A percentile compares a stretch with the other conserved stretches of the same genome.
These are phyloP conservation scores for Pseudogymnoascus sp. DNA, from an alignment of 2,329 filamentous ascomycete genomes.

Conservation along the genomic window DNA sequence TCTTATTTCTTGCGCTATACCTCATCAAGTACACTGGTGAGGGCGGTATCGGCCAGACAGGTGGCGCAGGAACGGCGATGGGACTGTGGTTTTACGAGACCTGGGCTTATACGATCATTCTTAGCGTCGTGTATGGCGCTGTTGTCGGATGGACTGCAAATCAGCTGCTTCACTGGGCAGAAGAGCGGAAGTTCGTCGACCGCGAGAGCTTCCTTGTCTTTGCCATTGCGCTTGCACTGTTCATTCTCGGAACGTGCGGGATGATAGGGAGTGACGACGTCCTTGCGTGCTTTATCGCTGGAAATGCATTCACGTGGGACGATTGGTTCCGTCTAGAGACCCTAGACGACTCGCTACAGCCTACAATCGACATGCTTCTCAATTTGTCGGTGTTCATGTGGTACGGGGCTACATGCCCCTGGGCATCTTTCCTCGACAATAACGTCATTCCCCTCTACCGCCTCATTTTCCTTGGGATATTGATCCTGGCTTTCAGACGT, in stretches of 20 bases:
- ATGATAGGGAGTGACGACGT: constrained; percentile 79
- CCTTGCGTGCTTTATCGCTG: constrained; percentile 81
- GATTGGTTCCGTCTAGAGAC: constrained; percentile 87
- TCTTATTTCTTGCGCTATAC: constrained; percentile 74
- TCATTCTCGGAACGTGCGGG: constrained; percentile 79
- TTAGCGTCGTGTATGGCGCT: constrained; percentile 68
- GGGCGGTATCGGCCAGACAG: constrained; percentile 42
- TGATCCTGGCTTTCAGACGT: constrained; percentile 57
- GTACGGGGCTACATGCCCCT: constrained; percentile 78
- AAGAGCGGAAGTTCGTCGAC: constrained; percentile 17
- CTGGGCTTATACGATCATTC: constrained; percentile 68
- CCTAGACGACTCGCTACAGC: constrained; percentile 76
- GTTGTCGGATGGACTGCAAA: constrained; percentile 74
- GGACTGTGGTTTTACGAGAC: constrained; percentile 76
- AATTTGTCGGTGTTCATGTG: constrained; percentile 82
- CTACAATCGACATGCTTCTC: constrained; percentile 84
- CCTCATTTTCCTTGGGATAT: constrained; percentile 61
- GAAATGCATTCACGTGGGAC: constrained; percentile 82
- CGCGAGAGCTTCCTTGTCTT: constrained; percentile 27
- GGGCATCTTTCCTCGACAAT: constrained; percentile 59
- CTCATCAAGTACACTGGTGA: constrained; percentile 66
- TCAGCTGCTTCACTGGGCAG: constrained; percentile 74
- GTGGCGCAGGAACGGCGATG: constrained; percentile 57
- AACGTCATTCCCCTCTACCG: constrained; percentile 62
- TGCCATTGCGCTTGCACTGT: constrained; percentile 71